phyloP scores from a whole-genome alignment of 2,329 filamentous ascomycete genomes.

The Sporothrix luriei region DNA sequence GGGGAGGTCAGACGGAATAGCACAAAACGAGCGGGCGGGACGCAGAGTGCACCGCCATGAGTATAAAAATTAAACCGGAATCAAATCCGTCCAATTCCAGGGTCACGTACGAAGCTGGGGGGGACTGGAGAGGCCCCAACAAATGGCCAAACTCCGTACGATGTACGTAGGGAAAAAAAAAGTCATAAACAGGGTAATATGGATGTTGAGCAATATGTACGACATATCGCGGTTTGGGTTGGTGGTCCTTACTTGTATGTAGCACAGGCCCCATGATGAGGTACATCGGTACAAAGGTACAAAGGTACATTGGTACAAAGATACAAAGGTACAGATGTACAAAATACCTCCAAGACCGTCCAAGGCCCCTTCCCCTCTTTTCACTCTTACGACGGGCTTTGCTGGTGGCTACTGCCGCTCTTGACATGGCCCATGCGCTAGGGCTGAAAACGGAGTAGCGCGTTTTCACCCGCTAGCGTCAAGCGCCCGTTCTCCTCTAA shows the following conservation, averaged over 20 bases:
- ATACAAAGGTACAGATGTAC: constrained; percentile 13
- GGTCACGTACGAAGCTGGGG: not conserved
- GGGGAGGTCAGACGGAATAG: not conserved
- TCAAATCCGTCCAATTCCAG: not conserved
- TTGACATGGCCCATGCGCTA: constrained; percentile 26
- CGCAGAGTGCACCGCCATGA: not conserved
- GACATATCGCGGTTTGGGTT: not conserved
- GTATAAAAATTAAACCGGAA: no score
- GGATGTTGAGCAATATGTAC: not conserved
- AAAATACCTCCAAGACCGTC: no score
- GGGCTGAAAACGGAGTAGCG: constrained; percentile 30
- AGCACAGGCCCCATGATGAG: not conserved
- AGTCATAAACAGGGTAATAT: not conserved
- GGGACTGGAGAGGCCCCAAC: not conserved
- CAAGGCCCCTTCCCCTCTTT: constrained; percentile 8
- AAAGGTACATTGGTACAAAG: constrained; percentile 4
- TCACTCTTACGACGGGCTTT: constrained; percentile 15
- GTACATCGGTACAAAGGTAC: not conserved
- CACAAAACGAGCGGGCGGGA: not conserved
- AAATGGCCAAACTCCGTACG: not conserved
- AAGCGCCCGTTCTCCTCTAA: constrained; percentile 8
- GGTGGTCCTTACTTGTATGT: no score
- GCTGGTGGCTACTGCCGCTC: not conserved
- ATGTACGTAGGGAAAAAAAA: no score
- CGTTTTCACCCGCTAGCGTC: constrained; percentile 2